Evolutionary conservation across 192 early-diverging fungal genomes (phyloP), one percentile per base, ranked within the genome.

Genomic region (Helicostylum pulchrum): DNA sequence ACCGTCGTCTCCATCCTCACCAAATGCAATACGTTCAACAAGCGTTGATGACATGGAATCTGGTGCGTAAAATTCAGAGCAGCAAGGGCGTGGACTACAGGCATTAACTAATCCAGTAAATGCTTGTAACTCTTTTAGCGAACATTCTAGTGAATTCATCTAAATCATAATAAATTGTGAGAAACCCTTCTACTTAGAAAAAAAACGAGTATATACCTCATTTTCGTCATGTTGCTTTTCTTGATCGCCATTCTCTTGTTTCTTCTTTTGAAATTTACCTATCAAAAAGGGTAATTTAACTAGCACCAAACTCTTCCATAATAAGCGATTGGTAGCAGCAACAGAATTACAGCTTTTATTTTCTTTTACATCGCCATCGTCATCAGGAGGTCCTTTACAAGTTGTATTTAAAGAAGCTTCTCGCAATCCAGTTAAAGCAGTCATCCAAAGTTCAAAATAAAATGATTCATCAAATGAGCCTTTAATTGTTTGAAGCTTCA

Each of bases 401-500:
- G 53, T 58, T 43, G 68, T 70, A 32, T 53, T 55, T 12, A 70
- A 42, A 9, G 52, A 66, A n/a, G 70, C 71, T 52, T 79, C 78
- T 10, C 75, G 67, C 17, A 79, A 57, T 36, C 78, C 78, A 12
- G 75, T 79, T 20, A 79, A 49, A 23, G 71, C 68, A 0, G 72
- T 44, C 9, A 79, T 43, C 78, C 74, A 77, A 30, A 79, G 45
- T 45, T 79, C 75, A 11, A 77, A 45, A 56, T 74, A 79, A 64
- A 79, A 77, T 1, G 65, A 65, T 34, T 68, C 72, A 68, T 79
- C 75, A 74, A 67, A 73, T 4, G 65, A 51, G 4, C 70, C 68
- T 68, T 71, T 76, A 21, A 71, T 71, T 5, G 65, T 23, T 39
- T 76, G 74, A 21, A 76, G 48, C 43, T 71, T 71, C 17, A 71